These are phyloP conservation scores for Penicillium sp. DNA, from an alignment of 2,329 filamentous ascomycete species.

Conservation along the genomic window DNA sequence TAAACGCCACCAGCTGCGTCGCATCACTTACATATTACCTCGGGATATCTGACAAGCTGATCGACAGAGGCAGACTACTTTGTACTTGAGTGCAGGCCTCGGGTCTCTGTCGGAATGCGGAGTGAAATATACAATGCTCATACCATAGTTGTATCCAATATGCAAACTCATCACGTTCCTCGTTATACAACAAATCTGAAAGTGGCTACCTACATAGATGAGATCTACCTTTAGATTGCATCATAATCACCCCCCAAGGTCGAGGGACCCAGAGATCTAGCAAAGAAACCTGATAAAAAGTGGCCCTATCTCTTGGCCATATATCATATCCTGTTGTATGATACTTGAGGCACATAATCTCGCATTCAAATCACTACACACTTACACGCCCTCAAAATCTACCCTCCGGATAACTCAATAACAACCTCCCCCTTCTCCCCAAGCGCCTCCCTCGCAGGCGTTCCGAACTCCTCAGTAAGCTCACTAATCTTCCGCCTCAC, in stretches of 20 bases:
- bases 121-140: background rate
- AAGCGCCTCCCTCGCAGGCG: background rate
- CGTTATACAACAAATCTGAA: background rate
- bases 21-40: background rate
- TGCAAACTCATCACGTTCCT: background rate
- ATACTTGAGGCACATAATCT: background rate
- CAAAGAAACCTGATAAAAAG: background rate
- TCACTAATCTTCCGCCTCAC: slow-evolving; percentile 14
- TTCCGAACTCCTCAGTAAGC: background rate
- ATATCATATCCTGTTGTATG: background rate
- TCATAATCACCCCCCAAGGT: background rate
- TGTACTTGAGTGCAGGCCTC: background rate
- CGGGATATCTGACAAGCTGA: background rate
- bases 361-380: background rate
- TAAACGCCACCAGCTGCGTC: background rate
- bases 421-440: background rate
- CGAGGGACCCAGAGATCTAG: background rate
- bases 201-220: background rate
- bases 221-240: background rate
- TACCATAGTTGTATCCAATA: background rate
- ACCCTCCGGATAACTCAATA: background rate
- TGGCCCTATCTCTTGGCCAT: background rate
- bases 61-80: slow-evolving; percentile 13
- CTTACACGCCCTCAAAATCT: background rate
- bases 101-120: background rate